Conservation (phyloP, 2,329 filamentous ascomycete genomes). For the Aureobasidium mangrovei region DNA sequence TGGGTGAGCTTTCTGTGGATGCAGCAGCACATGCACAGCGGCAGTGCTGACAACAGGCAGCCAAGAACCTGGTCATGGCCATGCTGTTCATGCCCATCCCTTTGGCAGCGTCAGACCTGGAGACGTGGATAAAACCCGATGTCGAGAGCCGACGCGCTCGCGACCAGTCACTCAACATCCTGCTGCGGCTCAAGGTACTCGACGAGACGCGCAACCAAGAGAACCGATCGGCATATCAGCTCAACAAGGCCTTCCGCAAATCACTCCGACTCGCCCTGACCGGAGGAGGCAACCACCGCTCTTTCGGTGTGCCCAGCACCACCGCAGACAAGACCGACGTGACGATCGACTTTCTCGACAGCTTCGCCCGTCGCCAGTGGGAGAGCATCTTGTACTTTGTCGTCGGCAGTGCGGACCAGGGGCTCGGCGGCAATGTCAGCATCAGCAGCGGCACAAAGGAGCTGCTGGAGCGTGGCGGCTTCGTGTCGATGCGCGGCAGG, state of each 20-base stretch:
- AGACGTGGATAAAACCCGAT: constrained; percentile 71
- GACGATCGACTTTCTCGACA: constrained; percentile 66
- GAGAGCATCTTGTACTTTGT: constrained; percentile 95
- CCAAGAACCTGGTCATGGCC: constrained; percentile 92
- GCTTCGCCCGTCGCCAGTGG: constrained; percentile 82
- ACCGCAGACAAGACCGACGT: constrained; percentile 55
- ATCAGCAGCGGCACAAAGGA: constrained; percentile 68
- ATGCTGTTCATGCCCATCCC: constrained; percentile 84
- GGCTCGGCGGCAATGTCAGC: constrained; percentile 38
- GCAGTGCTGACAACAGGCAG: constrained; percentile 35
- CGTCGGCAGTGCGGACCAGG: constrained; percentile 62
- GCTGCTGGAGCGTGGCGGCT: constrained; percentile 67
- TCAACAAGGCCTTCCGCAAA: constrained; percentile 72
- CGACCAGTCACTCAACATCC: constrained; percentile 72
- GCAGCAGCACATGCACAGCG: background rate
- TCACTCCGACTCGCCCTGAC: constrained; percentile 82
- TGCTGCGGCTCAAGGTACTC: constrained; percentile 78
- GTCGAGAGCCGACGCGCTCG: constrained; percentile 44
- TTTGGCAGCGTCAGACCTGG: constrained; percentile 69
- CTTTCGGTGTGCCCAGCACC: constrained; percentile 78
- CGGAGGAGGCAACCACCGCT: constrained; percentile 74
- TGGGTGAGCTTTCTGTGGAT: constrained; percentile 49
- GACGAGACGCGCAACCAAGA: constrained; percentile 47
- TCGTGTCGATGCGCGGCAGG: constrained; percentile 53
- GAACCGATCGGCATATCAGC: constrained; percentile 61